Conservation (phyloP, 805 yeast species). For the Wickerhamiella cacticola region DNA sequence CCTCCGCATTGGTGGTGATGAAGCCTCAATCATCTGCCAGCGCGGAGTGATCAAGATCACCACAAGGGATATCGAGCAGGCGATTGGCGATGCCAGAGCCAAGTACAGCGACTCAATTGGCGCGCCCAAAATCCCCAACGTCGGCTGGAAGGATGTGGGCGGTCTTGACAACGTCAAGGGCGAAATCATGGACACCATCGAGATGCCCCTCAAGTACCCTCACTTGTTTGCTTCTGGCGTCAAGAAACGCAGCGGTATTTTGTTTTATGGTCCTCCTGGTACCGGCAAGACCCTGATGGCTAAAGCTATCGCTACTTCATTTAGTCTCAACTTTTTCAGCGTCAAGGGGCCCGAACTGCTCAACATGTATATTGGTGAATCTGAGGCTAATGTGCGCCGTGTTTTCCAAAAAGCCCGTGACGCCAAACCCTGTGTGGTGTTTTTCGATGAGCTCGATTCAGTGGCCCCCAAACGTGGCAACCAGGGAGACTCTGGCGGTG, state of each 20-base stretch:
- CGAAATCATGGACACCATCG: slow-evolving; percentile 90
- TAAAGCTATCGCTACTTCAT: slow-evolving; percentile 93
- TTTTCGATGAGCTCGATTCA: slow-evolving; percentile 94
- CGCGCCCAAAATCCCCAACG: slow-evolving; percentile 91
- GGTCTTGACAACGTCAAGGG: slow-evolving; percentile 84
- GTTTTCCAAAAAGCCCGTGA: slow-evolving; percentile 92
- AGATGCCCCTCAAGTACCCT: slow-evolving; percentile 88
- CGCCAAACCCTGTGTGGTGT: slow-evolving; percentile 94
- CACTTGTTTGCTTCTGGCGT: slow-evolving; percentile 78
- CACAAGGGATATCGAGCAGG: slow-evolving; percentile 51
- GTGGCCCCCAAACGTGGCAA: slow-evolving; percentile 98
- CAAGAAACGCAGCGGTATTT: slow-evolving; percentile 85
- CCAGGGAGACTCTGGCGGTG: slow-evolving; percentile 98
- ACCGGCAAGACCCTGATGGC: slow-evolving; percentile 95
- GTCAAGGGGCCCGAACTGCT: slow-evolving; percentile 95
- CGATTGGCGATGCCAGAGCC: slow-evolving; percentile 70
- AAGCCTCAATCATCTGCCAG: slow-evolving; percentile 33
- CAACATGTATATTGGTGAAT: slow-evolving; percentile 97
- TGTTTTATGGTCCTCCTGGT: slow-evolving; percentile 97
- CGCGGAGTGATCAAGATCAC: slow-evolving; percentile 44
- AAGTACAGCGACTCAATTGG: slow-evolving; percentile 91
- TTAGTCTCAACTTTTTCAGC: slow-evolving; percentile 85
- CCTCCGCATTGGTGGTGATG: slow-evolving; percentile 35
- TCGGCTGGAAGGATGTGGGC: slow-evolving; percentile 95
- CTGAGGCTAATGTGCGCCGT: slow-evolving; percentile 91